Evolutionary conservation across 2,329 filamentous ascomycete genomes (phyloP), one percentile per base, ranked within the genome.

Genomic region (Nemania sp.): DNA sequence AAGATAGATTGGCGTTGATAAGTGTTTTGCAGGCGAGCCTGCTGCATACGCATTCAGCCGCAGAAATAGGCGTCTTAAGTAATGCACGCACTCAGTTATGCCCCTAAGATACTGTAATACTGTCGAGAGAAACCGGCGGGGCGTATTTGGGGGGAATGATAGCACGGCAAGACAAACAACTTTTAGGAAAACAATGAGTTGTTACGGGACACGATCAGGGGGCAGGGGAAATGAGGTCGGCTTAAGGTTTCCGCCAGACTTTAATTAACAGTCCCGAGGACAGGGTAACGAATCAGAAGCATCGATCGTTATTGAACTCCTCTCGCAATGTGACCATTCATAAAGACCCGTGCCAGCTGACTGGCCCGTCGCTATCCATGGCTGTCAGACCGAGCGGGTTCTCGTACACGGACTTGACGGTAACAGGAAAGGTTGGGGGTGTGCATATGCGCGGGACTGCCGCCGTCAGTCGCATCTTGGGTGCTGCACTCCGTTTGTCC

Each of bases 251-350:
- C 68, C 35, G 65, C 59, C 56, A 64, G 58, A 49, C 51, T 64
- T 69, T 64, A 67, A 71, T 71, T 71, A 72, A 57, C 56, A 68
- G 60, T 64, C 61, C 71, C 73, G 71, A 73, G 71, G 66, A 68
- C 56, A 67, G 71, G 73, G 73, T 71, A 77, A 72, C 75, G 75
- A 77, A 77, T 77, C 75, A 76, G 69, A 71, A 72, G 58, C 67
- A 70, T 59, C 53, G 62, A 65, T 70, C 38, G 66, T 64, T 70
- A 68, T 56, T 70, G 68, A 73, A 70, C 73, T 75, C 72, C 74
- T 71, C 74, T 70, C 73, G 69, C 71, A 71, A 72, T 73, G 72
- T 75, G 62, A 69, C 66, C 69, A 61, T 69, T 69, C 58, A 52
- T 53, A 43, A 54, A 32, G 57, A 64, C 61, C 56, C 53, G 64